Base-by-base conservation (phyloP, 2,329 filamentous ascomycete species). In the Pseudohalonectria lignicola region DNA sequence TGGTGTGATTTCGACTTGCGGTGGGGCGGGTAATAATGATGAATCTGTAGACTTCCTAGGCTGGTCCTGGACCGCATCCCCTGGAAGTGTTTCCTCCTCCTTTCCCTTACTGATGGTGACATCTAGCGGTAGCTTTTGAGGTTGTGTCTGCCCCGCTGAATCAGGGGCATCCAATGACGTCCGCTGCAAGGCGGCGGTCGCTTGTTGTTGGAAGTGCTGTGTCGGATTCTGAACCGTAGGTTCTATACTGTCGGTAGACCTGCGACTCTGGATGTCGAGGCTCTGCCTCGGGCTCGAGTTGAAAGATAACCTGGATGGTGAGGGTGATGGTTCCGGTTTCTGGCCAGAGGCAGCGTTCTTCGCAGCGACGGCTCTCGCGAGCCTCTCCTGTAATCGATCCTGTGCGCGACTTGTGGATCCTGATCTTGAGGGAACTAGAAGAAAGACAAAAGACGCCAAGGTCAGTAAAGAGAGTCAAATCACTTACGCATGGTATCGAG, bases 311-410 rank as follows among this genome's bases (percentile, higher is more conserved):
- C 68, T 69, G 7, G 66, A 43, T 2, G 47, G 64, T 19, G 69
- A 59, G 44, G 62, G 58, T 39, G 60, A 64, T 17, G 60, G 63
- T 20, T 63, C 65, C 21, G 64, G 53, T 39, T 21, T 16, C n/a
- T n/a, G n/a, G n/a, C 63, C 55, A n/a, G 67, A 62, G 41, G 51
- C 42, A 20, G 37, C 43, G 25, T 70, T 74, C 52, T 82, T 86
- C 42, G 81, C 81, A 3, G 81, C 86, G 50, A 95, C 76, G 21
- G 88, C 92, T 53, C 86, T 85, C 21, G 90, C 90, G 43, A 98
- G 69, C 44, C 87, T 75, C 55, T 94, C 88, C 54, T 95, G 88
- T 31, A 98, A 67, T 37, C 87, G 77, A 49, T 93, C 87, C 59
- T 86, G 92, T 43, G 74, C 66, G 47, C 76, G 64, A 31, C 53